Conservation (phyloP, 768 basidiomycete species). For the Psilocybe subaeruginosa region DNA sequence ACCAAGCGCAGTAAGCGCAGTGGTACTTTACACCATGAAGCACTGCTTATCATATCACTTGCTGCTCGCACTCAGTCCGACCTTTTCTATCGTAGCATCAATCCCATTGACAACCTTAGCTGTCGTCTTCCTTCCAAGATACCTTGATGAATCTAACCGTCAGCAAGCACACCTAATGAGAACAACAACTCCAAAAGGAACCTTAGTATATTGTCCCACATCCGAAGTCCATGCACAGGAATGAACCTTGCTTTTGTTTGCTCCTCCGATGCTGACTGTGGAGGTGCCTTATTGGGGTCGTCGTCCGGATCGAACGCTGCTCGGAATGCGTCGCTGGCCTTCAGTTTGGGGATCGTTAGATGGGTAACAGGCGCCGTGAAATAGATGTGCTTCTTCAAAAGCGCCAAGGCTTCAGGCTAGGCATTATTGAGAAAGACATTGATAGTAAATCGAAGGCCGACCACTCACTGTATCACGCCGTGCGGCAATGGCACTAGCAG, state of each 20-base stretch:
- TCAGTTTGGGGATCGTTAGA: constrained; percentile 50
- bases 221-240: constrained; percentile 54
- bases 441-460: neutral
- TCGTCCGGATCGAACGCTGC: constrained; percentile 55
- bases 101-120: constrained; percentile 35
- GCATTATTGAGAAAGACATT: neutral
- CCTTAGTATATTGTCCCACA: constrained; percentile 59
- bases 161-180: neutral
- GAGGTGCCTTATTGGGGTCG: constrained; percentile 47
- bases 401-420: constrained; percentile 56
- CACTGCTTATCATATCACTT: neutral
- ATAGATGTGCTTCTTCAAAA: constrained; percentile 60
- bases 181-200: constrained; percentile 25
- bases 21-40: too few relatives aligned
- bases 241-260: constrained; percentile 43
- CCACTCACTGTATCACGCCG: constrained; percentile 64
- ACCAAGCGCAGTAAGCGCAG: too few relatives aligned
- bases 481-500: constrained; percentile 71
- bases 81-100: constrained; percentile 29
- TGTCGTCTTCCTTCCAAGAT: constrained; percentile 49
- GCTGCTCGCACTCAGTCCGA: constrained; percentile 12
- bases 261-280: constrained; percentile 60
- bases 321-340: constrained; percentile 43
- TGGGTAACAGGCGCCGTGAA: constrained; percentile 59
- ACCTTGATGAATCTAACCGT: constrained; percentile 29